phyloP scores from a whole-genome alignment of 768 basidiomycete species.

The Tulasnella sp. region DNA sequence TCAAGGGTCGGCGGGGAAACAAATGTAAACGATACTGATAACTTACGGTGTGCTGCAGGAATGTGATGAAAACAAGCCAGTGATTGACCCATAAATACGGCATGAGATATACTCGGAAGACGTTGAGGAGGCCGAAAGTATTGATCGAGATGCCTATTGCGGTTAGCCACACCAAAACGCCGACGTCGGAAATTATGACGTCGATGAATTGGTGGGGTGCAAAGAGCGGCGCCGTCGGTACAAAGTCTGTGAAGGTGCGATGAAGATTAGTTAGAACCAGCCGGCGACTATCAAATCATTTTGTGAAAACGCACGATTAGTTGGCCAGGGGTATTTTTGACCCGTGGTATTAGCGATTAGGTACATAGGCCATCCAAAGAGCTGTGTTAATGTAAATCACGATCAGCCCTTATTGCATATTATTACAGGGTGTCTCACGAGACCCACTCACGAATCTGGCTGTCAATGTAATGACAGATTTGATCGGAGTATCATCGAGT shows the following conservation, averaged over 20 bases:
- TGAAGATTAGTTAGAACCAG: background rate
- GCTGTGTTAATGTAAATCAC: constrained; percentile 35
- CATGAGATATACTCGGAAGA: constrained; percentile 70
- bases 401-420: background rate
- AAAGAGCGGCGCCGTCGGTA: constrained; percentile 69
- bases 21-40: too few species aligned
- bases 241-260: too few species aligned
- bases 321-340: constrained; percentile 70
- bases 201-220: constrained; percentile 66
- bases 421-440: background rate
- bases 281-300: background rate
- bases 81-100: constrained; percentile 92
- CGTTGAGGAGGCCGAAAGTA: constrained; percentile 54
- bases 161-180: constrained; percentile 62
- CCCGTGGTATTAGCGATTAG: constrained; percentile 75
- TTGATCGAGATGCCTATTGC: constrained; percentile 46
- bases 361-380: constrained; percentile 82
- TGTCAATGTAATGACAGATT: constrained; percentile 42
- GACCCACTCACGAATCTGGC: constrained; percentile 46
- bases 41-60: constrained; percentile 91
- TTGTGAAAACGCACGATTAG: constrained; percentile 78
- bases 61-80: constrained; percentile 96
- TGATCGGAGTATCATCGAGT: constrained; percentile 82
- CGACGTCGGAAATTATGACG: constrained; percentile 73
- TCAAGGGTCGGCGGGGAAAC: too few species aligned